Conservation (phyloP, 306 rosid genomes). For the Trifolium dubium region DNA sequence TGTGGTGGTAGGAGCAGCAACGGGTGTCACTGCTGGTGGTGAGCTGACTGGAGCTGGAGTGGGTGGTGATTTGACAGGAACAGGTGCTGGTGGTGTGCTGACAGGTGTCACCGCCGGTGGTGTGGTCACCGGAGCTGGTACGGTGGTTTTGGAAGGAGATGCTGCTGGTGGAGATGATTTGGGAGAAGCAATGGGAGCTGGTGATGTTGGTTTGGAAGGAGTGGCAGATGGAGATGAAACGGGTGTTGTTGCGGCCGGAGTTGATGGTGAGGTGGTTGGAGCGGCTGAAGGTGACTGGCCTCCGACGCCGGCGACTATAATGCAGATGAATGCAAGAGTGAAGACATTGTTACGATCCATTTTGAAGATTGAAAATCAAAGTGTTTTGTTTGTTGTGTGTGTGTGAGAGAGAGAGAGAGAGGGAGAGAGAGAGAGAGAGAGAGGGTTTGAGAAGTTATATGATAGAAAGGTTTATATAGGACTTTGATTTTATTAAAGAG, state of each 20-base stretch:
- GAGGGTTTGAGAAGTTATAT: neutral
- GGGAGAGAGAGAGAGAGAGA: neutral
- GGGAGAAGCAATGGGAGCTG: conserved; percentile 70
- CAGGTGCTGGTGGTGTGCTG: conserved; percentile 50
- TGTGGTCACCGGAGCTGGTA: neutral
- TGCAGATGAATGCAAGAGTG: conserved; percentile 70
- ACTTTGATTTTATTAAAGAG: neutral
- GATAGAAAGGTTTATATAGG: conserved; percentile 49
- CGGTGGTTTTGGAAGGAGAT: conserved; percentile 2
- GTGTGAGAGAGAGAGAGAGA: neutral
- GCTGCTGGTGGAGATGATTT: conserved; percentile 42
- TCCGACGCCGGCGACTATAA: conserved; percentile 75
- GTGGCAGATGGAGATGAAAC: conserved; percentile 57
- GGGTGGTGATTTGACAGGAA: conserved; percentile 59
- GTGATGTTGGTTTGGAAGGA: conserved; percentile 49
- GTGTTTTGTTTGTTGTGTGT: neutral
- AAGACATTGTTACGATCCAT: conserved; percentile 65
- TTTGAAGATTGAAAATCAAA: conserved; percentile 4
- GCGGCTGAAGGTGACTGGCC: conserved; percentile 77
- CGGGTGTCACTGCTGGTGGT: conserved; percentile 47
- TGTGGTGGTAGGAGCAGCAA: conserved; percentile 42
- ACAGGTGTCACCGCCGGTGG: conserved; percentile 47
- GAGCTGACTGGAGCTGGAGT: conserved; percentile 51
- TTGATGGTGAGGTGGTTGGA: conserved; percentile 53
- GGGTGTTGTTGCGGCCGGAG: conserved; percentile 50